Conservation (phyloP, 352 stramenopile genomes). For the Pythium scleroteichum region DNA sequence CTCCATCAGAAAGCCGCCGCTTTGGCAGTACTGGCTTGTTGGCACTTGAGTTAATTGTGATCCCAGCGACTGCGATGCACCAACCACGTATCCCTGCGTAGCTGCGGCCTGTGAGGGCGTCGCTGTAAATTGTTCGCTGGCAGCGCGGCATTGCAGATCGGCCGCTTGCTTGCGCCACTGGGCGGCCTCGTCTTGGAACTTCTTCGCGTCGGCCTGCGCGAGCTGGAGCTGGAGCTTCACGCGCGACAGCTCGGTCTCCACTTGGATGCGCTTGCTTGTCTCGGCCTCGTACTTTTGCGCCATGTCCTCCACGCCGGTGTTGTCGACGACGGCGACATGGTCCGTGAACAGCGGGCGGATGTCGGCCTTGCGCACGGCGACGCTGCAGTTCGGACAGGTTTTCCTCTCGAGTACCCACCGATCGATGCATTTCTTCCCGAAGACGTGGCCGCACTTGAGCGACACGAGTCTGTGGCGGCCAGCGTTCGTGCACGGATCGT, state of each 20-base stretch:
- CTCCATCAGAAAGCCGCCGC: neutral
- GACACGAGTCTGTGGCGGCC: slow-evolving; percentile 69
- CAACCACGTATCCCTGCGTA: neutral
- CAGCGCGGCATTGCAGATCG: slow-evolving; percentile 29
- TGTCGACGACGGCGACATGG: slow-evolving; percentile 77
- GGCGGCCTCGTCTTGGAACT: slow-evolving; percentile 28
- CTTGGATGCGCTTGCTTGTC: slow-evolving; percentile 40
- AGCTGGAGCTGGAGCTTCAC: slow-evolving; percentile 44
- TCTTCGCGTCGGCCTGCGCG: slow-evolving; percentile 24
- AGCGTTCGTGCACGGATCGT: slow-evolving; percentile 57
- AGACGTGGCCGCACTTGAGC: slow-evolving; percentile 77
- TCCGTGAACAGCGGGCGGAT: slow-evolving; percentile 67
- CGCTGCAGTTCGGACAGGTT: slow-evolving; percentile 72
- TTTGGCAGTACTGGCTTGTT: neutral
- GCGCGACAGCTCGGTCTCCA: slow-evolving; percentile 49
- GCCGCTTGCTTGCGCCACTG: slow-evolving; percentile 36
- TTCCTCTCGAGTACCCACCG: slow-evolving; percentile 63
- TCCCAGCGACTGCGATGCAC: neutral
- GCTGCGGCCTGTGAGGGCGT: neutral
- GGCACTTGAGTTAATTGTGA: neutral
- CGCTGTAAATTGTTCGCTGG: slow-evolving; percentile 25
- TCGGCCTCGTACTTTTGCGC: slow-evolving; percentile 61
- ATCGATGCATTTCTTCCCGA: slow-evolving; percentile 76
- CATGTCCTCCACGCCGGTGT: slow-evolving; percentile 59
- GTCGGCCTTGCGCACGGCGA: slow-evolving; percentile 45